These are phyloP conservation scores for Eucalyptus regnans DNA, from an alignment of 345 rosid species.

Conservation along the genomic window DNA sequence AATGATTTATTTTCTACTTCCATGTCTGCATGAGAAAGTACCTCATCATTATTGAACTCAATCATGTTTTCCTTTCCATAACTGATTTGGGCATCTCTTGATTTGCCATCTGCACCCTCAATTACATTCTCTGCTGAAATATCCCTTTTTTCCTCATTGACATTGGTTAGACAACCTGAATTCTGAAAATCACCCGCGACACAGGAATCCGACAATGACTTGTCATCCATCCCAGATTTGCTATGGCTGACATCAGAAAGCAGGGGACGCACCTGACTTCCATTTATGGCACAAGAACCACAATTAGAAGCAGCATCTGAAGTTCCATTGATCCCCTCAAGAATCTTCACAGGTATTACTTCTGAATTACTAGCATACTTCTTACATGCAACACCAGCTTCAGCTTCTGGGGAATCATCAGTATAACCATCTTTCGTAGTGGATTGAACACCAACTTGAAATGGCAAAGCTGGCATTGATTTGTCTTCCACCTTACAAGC, in stretches of 20 bases:
- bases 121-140: background rate
- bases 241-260: background rate
- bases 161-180: background rate
- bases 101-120: background rate
- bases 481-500: background rate
- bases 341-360: background rate
- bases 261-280: background rate
- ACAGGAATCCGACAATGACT: background rate
- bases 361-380: background rate
- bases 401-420: background rate
- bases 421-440: background rate
- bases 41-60: background rate
- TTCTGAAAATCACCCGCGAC: background rate
- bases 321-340: background rate
- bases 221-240: background rate
- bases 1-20: background rate
- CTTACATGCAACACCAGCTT: background rate
- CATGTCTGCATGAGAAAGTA: background rate
- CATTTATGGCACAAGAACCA: background rate
- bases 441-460: background rate
- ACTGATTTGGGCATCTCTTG: background rate
- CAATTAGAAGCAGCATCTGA: background rate
- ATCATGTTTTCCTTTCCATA: background rate
- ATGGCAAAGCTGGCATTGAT: background rate
- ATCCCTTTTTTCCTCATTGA: background rate